Conservation (phyloP, 108 stramenopile species). For the Mayamaea pseudoterrestris region DNA sequence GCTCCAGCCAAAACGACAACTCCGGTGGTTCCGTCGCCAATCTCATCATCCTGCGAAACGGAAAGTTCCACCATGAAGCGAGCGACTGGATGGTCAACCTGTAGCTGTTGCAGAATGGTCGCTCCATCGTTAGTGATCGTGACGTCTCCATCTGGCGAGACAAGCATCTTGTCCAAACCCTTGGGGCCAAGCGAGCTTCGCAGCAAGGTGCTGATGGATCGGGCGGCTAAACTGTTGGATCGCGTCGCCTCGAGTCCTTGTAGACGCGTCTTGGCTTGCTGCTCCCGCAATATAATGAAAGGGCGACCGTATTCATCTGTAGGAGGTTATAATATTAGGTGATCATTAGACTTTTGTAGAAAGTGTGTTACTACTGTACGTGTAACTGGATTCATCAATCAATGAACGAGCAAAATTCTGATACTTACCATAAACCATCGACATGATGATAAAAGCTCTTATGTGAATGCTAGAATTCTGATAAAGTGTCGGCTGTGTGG, state of each 20-base stretch:
- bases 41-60: slow-evolving; percentile 95
- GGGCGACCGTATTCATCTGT: slow-evolving; percentile 99
- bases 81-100: slow-evolving; percentile 93
- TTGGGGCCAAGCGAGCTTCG: slow-evolving; percentile 97
- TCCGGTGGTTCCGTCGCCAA: slow-evolving; percentile 99
- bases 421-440: slow-evolving; percentile 22
- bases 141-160: slow-evolving; percentile 95
- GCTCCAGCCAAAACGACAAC: slow-evolving; percentile 98
- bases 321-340: background rate
- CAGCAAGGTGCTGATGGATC: slow-evolving; percentile 85
- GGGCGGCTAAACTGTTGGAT: slow-evolving; percentile 96
- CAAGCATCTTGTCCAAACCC: slow-evolving; percentile 99
- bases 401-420: background rate
- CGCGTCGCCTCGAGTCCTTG: slow-evolving; percentile 95
- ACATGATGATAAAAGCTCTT: slow-evolving; percentile 10
- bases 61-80: slow-evolving; percentile 95
- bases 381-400: background rate
- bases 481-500: background rate
- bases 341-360: background rate
- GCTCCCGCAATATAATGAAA: slow-evolving; percentile 98
- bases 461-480: background rate
- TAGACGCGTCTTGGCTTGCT: slow-evolving; percentile 91
- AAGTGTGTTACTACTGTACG: background rate
- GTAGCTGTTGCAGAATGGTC: slow-evolving; percentile 94
- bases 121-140: slow-evolving; percentile 99